Conservation (phyloP, 176 grass and related monocot species). For the Aegilops longissima region DNA sequence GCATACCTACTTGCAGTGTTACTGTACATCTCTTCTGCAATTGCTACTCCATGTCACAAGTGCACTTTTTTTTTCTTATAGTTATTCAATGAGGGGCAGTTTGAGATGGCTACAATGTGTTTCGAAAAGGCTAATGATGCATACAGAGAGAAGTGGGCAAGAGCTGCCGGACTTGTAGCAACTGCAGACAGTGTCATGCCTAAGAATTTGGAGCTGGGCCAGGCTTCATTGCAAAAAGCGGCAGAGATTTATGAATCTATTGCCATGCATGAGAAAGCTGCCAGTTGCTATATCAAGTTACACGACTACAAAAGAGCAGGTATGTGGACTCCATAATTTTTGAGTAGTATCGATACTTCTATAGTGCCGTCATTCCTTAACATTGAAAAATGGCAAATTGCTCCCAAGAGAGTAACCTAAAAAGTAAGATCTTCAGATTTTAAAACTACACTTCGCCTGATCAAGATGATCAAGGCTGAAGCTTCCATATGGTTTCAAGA, state of each 20-base stretch:
- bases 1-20: not conserved
- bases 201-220: conserved; percentile 42
- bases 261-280: conserved; percentile 61
- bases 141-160: conserved; percentile 62
- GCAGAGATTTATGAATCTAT: conserved; percentile 72
- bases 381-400: not conserved
- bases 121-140: conserved; percentile 78
- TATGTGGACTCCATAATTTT: conserved; percentile 23
- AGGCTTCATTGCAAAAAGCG: conserved; percentile 49
- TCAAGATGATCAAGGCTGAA: too few relatives aligned
- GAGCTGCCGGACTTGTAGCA: conserved; percentile 64
- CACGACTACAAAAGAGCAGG: conserved; percentile 67
- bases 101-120: conserved; percentile 82
- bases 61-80: conserved; percentile 15
- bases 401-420: not conserved
- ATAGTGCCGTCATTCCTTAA: not conserved
- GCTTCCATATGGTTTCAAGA: too few relatives aligned
- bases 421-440: not conserved
- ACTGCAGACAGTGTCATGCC: conserved; percentile 52
- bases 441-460: not conserved
- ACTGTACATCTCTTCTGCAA: not conserved
- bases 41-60: not conserved
- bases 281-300: conserved; percentile 69
- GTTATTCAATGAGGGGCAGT: conserved; percentile 70
- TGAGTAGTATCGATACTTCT: not conserved